phyloP scores from a whole-genome alignment of 768 basidiomycete species.

The Royoungia palumana region DNA sequence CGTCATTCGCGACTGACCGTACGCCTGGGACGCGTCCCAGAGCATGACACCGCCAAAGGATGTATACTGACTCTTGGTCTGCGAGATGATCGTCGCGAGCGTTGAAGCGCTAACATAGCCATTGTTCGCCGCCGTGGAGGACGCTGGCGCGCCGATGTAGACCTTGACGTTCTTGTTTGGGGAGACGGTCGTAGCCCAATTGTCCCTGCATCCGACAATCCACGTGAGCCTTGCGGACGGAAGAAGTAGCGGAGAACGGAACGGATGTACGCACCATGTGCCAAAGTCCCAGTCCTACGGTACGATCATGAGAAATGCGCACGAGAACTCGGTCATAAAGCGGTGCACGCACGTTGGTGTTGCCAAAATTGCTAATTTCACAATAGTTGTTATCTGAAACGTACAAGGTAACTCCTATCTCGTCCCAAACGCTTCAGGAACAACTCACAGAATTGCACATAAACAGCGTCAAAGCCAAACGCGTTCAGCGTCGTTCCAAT shows the following conservation, averaged over 20 bases:
- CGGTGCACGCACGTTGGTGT: conserved; percentile 31
- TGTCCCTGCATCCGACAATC: conserved; percentile 34
- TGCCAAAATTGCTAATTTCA: conserved; percentile 39
- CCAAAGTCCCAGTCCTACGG: conserved; percentile 45
- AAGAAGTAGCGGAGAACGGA: not conserved
- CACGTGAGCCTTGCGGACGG: not conserved
- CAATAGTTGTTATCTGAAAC: conserved; percentile 47
- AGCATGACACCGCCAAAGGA: conserved; percentile 45
- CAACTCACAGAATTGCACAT: conserved; percentile 46
- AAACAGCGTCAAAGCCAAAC: conserved; percentile 47
- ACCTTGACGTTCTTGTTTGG: conserved; percentile 46
- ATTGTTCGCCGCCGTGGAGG: conserved; percentile 36
- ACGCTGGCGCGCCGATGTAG: conserved; percentile 46
- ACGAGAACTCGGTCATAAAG: not conserved
- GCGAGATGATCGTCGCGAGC: conserved; percentile 31
- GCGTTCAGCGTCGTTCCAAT: conserved; percentile 41
- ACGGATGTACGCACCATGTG: conserved; percentile 29
- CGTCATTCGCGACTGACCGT: conserved; percentile 27
- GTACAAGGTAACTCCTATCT: conserved; percentile 11
- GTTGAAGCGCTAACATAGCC: conserved; percentile 39
- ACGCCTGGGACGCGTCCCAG: conserved; percentile 47
- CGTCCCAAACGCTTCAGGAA: too few species aligned
- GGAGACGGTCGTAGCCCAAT: conserved; percentile 42
- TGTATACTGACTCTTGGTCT: conserved; percentile 35
- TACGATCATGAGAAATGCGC: not conserved